A percentile compares a stretch with the other conserved stretches of the same genome.
phyloP scores from a whole-genome alignment of 192 early-diverging fungal genomes.

The Gaertneriomyces sp. region DNA sequence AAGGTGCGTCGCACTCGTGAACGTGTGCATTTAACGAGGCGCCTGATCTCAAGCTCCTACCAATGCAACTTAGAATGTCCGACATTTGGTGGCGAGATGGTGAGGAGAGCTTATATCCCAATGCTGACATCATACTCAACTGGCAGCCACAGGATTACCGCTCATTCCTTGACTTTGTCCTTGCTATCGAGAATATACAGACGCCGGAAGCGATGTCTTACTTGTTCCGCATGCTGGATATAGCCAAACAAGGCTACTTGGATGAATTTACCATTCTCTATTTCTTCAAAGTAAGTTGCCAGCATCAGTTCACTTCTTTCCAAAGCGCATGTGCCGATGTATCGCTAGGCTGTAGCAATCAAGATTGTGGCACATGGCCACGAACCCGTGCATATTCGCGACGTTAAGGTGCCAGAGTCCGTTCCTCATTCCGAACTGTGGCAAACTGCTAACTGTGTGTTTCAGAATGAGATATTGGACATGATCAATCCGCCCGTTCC shows the following conservation, averaged over 20 bases:
- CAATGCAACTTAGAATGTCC: constrained; percentile 30
- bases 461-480: constrained; percentile 58
- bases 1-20: constrained; percentile 22
- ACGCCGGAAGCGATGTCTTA: constrained; percentile 46
- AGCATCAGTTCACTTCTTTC: neutral
- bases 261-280: constrained; percentile 42
- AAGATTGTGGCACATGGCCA: constrained; percentile 41
- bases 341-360: constrained; percentile 36
- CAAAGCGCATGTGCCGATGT: neutral
- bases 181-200: constrained; percentile 48
- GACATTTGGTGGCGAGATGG: constrained; percentile 44
- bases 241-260: constrained; percentile 41
- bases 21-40: neutral
- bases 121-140: neutral
- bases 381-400: constrained; percentile 36
- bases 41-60: neutral
- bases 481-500: constrained; percentile 44
- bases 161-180: constrained; percentile 50
- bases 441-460: constrained; percentile 1
- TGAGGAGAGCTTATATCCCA: neutral
- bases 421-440: neutral
- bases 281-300: constrained; percentile 41
- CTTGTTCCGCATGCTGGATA: constrained; percentile 47
- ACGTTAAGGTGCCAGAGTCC: constrained; percentile 36
- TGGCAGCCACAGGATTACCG: constrained; percentile 39